phyloP scores from a whole-genome alignment of 805 yeast genomes.

The Torulaspora quercuum region DNA sequence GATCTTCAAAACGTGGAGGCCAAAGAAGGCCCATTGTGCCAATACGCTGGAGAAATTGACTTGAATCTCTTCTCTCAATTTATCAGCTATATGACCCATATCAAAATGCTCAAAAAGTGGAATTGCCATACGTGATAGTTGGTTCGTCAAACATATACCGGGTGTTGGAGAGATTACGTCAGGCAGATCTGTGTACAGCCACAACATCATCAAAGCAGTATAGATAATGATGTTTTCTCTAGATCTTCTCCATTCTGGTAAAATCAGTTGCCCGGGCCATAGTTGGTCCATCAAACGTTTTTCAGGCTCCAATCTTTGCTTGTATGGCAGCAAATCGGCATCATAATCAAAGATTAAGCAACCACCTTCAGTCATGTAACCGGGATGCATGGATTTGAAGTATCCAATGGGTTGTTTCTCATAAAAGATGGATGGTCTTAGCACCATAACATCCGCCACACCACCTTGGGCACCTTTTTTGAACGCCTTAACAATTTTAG shows the following conservation, averaged over 20 bases:
- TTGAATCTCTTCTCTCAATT: slow-evolving; percentile 49
- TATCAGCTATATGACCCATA: slow-evolving; percentile 42
- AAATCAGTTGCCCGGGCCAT: slow-evolving; percentile 88
- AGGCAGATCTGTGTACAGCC: slow-evolving; percentile 95
- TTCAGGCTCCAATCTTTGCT: slow-evolving; percentile 45
- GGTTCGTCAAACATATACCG: slow-evolving; percentile 74
- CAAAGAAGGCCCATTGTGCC: slow-evolving; percentile 67
- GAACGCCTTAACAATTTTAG: slow-evolving; percentile 56
- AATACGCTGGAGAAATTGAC: slow-evolving; percentile 38
- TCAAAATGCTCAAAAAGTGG: slow-evolving; percentile 38
- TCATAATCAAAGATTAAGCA: slow-evolving; percentile 64
- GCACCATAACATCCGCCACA: slow-evolving; percentile 55
- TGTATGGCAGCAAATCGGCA: slow-evolving; percentile 48
- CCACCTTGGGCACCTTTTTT: slow-evolving; percentile 29
- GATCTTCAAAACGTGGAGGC: slow-evolving; percentile 65
- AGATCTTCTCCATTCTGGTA: slow-evolving; percentile 35
- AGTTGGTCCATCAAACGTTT: slow-evolving; percentile 56
- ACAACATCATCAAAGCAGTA: slow-evolving; percentile 42
- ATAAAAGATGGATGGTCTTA: slow-evolving; percentile 79
- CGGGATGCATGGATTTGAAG: slow-evolving; percentile 53
- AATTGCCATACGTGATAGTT: slow-evolving; percentile 41
- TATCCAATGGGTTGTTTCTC: slow-evolving; percentile 60
- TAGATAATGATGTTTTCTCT: slow-evolving; percentile 17
- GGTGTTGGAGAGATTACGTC: slow-evolving; percentile 89
- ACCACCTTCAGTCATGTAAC: slow-evolving; percentile 80